These are phyloP conservation scores for Lichtheimia corymbifera DNA, from an alignment of 371 early-diverging fungal genomes.

Conservation along the genomic window DNA sequence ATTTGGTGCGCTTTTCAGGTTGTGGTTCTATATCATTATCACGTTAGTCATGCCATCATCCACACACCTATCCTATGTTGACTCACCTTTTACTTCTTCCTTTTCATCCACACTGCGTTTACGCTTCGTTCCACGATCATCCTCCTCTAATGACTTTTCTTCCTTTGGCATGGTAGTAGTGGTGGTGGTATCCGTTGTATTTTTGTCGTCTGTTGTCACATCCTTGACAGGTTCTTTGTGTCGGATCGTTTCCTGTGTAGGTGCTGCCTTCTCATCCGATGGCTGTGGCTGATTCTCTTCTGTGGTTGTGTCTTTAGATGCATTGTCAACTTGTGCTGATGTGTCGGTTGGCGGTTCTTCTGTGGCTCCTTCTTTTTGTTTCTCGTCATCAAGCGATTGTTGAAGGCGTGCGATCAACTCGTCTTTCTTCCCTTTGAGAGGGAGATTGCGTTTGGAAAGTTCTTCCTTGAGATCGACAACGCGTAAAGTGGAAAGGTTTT, in stretches of 20 bases:
- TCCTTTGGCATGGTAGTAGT: no score
- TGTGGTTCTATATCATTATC: not conserved
- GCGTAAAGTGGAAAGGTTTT: conserved; percentile 28
- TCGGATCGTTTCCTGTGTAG: no score
- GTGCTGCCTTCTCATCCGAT: not conserved
- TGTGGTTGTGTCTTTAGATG: not conserved
- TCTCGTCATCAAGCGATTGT: conserved; percentile 48
- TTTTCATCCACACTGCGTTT: not conserved
- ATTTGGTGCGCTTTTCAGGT: no score
- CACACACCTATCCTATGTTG: not conserved
- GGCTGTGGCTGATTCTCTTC: not conserved
- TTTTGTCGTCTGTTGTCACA: no score
- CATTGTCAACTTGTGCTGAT: not conserved
- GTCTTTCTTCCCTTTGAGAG: conserved; percentile 74
- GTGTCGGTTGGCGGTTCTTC: not conserved
- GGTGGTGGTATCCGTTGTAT: no score
- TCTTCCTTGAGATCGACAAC: conserved; percentile 72
- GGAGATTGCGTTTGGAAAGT: conserved; percentile 56
- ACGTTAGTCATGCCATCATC: not conserved
- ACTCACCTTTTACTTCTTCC: not conserved
- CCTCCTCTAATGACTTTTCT: not conserved
- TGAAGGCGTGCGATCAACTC: conserved; percentile 69
- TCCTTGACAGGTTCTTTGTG: no score
- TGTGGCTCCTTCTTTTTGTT: conserved; percentile 9
- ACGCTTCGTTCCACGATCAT: conserved; percentile 11